These are phyloP conservation scores for Alternaria viburni DNA, from an alignment of 2,329 filamentous ascomycete species.

Conservation along the genomic window DNA sequence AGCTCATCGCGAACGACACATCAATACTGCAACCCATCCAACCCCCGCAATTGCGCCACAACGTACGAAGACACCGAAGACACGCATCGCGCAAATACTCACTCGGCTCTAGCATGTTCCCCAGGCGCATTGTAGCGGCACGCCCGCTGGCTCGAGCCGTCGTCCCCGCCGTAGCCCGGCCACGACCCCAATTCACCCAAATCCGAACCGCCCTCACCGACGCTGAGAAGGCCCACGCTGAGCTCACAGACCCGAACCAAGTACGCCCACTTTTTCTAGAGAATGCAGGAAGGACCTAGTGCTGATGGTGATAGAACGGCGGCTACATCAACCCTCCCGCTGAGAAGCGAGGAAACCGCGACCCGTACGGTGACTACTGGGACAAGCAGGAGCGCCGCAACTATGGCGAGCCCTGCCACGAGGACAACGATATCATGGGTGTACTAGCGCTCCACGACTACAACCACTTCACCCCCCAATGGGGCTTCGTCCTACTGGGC, in stretches of 20 bases:
- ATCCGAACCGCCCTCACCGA: conserved; percentile 44
- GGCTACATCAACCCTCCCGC: conserved; percentile 80
- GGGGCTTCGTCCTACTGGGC: conserved; percentile 66
- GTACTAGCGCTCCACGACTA: conserved; percentile 91
- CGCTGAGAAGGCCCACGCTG: conserved; percentile 57
- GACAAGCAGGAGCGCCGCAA: conserved; percentile 97
- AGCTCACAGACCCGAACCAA: conserved; percentile 64
- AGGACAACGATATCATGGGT: conserved; percentile 92
- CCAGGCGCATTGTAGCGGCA: conserved; percentile 51
- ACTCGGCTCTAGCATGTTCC: conserved; percentile 49
- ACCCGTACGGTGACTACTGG: conserved; percentile 94
- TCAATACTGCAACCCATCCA: conserved; percentile 20
- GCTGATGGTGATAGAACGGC: conserved; percentile 68
- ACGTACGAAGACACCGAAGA: conserved; percentile 33
- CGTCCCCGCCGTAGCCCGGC: conserved; percentile 37
- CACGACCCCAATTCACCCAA: conserved; percentile 44
- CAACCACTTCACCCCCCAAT: conserved; percentile 77
- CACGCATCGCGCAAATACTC: conserved; percentile 48
- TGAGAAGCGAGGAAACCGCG: conserved; percentile 88
- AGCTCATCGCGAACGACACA: conserved; percentile 43
- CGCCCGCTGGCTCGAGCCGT: conserved; percentile 49
- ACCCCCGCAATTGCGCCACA: conserved; percentile 29
- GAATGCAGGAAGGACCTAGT: neutral
- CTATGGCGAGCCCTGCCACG: conserved; percentile 94
- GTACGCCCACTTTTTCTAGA: conserved; percentile 53